A percentile compares a stretch with the other conserved stretches of the same genome.
phyloP scores from a whole-genome alignment of 2,329 filamentous ascomycete species.

The Verticillium nubilum region DNA sequence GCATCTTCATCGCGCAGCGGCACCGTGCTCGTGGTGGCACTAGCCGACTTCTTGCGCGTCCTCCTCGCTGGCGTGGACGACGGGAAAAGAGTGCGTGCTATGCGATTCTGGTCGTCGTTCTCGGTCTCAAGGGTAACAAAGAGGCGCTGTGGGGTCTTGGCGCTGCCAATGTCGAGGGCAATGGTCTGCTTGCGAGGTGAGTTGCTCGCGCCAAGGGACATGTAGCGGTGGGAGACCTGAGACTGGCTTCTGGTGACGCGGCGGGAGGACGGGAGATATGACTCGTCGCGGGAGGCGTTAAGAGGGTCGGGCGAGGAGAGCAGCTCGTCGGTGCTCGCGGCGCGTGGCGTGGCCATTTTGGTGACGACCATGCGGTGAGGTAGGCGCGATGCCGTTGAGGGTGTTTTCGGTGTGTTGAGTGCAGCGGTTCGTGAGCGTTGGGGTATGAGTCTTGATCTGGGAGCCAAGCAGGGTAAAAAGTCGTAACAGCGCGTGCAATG shows the following conservation, averaged over 20 bases:
- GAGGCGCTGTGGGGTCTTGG: constrained; percentile 43
- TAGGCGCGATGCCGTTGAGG: background rate
- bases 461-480: too few relatives aligned
- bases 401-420: background rate
- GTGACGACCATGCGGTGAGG: constrained; percentile 14
- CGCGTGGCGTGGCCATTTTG: constrained; percentile 24
- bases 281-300: constrained; percentile 30
- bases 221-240: constrained; percentile 31
- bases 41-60: background rate
- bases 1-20: constrained; percentile 44
- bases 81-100: constrained; percentile 36
- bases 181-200: constrained; percentile 54
- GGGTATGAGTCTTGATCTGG: too few relatives aligned
- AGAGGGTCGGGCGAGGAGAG: constrained; percentile 48
- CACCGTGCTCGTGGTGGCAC: constrained; percentile 42
- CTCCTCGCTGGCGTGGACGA: constrained; percentile 33
- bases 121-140: constrained; percentile 50
- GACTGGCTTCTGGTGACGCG: constrained; percentile 33
- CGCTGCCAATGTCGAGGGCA: constrained; percentile 49
- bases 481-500: background rate
- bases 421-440: background rate
- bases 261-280: constrained; percentile 26
- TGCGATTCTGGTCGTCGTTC: constrained; percentile 9
- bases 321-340: constrained; percentile 28
- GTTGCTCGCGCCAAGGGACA: constrained; percentile 23